phyloP scores from a whole-genome alignment of 495 filamentous ascomycete genomes.

The Neohortaea acidophila region DNA sequence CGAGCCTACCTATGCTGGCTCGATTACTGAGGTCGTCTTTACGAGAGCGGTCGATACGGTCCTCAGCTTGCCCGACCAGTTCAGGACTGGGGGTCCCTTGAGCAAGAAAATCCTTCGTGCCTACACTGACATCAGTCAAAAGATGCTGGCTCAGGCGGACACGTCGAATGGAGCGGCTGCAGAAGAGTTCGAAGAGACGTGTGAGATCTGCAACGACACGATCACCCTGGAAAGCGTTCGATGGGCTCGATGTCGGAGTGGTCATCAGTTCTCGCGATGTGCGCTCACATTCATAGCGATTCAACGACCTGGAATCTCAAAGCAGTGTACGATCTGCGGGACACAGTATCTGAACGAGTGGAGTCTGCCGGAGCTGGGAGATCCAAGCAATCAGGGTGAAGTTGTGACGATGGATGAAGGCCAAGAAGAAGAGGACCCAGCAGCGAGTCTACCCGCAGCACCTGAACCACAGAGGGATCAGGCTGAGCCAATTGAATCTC shows the following conservation, averaged over 20 bases:
- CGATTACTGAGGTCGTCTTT: background rate
- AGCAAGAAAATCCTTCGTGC: slow-evolving; percentile 22
- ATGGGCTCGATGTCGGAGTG: slow-evolving; percentile 30
- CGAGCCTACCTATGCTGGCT: no score
- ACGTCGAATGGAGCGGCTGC: slow-evolving; percentile 21
- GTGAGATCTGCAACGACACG: slow-evolving; percentile 33
- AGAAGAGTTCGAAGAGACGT: slow-evolving; percentile 24
- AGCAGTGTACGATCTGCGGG: slow-evolving; percentile 37
- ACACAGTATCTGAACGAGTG: slow-evolving; percentile 34
- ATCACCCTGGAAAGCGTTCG: slow-evolving; percentile 26
- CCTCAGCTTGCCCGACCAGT: slow-evolving; percentile 1
- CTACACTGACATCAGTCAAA: slow-evolving; percentile 16
- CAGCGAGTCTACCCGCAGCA: background rate
- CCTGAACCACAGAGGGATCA: background rate
- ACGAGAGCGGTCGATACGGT: slow-evolving; percentile 9
- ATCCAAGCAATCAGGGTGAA: background rate
- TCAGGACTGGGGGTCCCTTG: slow-evolving; percentile 11
- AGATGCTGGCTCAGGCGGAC: background rate
- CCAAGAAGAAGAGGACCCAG: slow-evolving; percentile 1
- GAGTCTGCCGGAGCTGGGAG: slow-evolving; percentile 3
- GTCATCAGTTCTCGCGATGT: slow-evolving; percentile 41
- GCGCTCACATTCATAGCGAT: slow-evolving; percentile 39
- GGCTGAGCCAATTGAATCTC: slow-evolving; percentile 1
- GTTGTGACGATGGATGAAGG: slow-evolving; percentile 12
- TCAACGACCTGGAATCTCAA: slow-evolving; percentile 39